phyloP scores from a whole-genome alignment of 2,329 filamentous ascomycete species.

The Colletotrichum nymphaeae region DNA sequence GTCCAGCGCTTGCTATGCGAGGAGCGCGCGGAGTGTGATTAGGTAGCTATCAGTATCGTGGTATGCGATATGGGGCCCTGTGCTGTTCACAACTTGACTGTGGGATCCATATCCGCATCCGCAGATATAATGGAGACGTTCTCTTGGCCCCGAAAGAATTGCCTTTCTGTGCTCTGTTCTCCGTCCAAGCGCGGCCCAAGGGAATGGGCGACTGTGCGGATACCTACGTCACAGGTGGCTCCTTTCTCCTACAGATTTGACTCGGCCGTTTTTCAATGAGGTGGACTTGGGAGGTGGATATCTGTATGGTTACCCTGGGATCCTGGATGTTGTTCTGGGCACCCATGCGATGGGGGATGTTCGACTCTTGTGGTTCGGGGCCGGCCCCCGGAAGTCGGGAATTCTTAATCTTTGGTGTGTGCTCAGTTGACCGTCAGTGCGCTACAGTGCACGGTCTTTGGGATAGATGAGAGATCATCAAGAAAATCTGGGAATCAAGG shows the following conservation, averaged over 20 bases:
- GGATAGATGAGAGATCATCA: slow-evolving; percentile 12
- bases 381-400: slow-evolving; percentile 15
- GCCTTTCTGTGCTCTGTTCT: not conserved
- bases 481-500: not conserved
- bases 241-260: not conserved
- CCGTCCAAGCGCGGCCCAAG: slow-evolving; percentile 29
- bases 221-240: slow-evolving; percentile 29
- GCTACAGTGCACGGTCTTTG: slow-evolving; percentile 7
- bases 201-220: slow-evolving; percentile 15
- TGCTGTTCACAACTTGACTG: not conserved
- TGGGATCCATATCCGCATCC: not conserved
- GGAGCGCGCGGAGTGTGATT: not conserved
- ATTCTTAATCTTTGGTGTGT: not conserved
- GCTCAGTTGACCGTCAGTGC: not conserved
- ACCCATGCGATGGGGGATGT: slow-evolving; percentile 3
- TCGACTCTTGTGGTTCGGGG: slow-evolving; percentile 11
- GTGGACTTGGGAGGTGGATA: slow-evolving; percentile 10
- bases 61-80: not conserved
- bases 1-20: not conserved
- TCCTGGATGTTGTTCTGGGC: not conserved
- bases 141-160: not conserved
- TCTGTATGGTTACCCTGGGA: not conserved
- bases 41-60: not conserved
- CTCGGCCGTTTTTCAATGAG: not conserved
- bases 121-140: not conserved